Evolutionary conservation across 805 yeast species (phyloP), one percentile per base, ranked within the genome.

Genomic region (Yarrowia bubula): DNA sequence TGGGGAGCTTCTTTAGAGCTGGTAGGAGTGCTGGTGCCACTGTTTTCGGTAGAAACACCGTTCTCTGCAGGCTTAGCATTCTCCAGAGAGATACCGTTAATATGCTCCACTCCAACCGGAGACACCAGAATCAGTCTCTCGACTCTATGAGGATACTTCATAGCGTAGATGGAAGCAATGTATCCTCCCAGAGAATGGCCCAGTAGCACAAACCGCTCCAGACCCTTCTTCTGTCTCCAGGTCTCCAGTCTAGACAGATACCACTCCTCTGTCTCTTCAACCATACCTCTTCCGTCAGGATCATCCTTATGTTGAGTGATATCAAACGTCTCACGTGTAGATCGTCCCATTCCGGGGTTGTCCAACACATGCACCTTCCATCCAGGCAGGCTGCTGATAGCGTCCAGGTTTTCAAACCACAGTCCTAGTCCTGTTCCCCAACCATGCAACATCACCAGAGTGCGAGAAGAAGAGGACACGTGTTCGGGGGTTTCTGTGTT

Each of bases 121-220:
- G 91, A 86, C 3, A 87, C 81, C 28, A 89, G 76, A 1, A 88
- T 78, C 68, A 90, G 75, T 66, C 82, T 81, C 14, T 80, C 75
- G 7, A 90, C 78, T 4, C 79, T 72, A 0, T 81, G 72, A 0
- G 92, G 90, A 70, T 86, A 80, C 67, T 78, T 83, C 47, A 85
- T 71, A 1, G 89, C 80, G 72, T 87, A 89, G 7, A 86, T 82
- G 57, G 83, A 83, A 0, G 90, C 83, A 76, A 90, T 77, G 70
- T 88, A 86, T 0, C 91, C 95, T 37, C 96, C 96, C 68, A 84
- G 85, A 0, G 96, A 89, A 74, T 90, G 96, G 0, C 91, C 93
- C 18, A 89, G 76, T 13, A 90, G 71, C 70, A 83, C 87, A 43
- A 90, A 81, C 67, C 83, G 80, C 1, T 78, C 80, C 10, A 89